Base-by-base conservation (phyloP, 1,139 yeast genomes). In the Candida pseudocylindracea region DNA sequence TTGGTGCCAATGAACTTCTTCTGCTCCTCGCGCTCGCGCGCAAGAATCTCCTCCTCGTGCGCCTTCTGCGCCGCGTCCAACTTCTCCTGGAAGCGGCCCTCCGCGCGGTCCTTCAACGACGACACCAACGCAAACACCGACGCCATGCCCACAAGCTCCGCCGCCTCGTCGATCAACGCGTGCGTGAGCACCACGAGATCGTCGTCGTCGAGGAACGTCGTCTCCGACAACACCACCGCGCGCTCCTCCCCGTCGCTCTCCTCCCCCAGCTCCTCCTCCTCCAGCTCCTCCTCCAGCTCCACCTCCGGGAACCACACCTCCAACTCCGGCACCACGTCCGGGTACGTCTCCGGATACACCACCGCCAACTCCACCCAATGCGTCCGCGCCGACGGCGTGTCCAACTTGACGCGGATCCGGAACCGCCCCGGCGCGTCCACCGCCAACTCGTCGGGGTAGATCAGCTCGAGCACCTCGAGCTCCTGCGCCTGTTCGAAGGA, bases 381-480 rank as follows among this genome's bases (percentile, higher is more conserved):
- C 11, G 56, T 60, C 30, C 67, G 54, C 13, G 62, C 67, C 6
- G 70, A 54, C 10, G 58, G 55, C 1, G 85, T 71, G 41, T 80
- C 93, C 30, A 79, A 55, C 13, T 47, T 39, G 7, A 68, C 41
- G 31, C 54, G 53, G 32, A 73, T 62, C 30, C 57, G 50, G 42
- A 65, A 72, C 30, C 59, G 55, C 0, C 57, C 53, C 8, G 57
- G 60, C 8, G 64, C 51, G 26, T 58, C 46, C 30, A 53, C 47
- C 20, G 43, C 47, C 30, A 88, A 53, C 49, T 88, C 96, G 49
- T 83, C 95, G 2, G 96, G 96, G 48, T 85, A 88, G 37, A 88
- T 88, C 20, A 92, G 74, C 49, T 79, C 74, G 38, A 88, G 62
- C 29, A 83, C 81, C 50, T 79, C 92, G 31, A 80, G 51, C 48